A percentile compares a stretch with the other conserved stretches of the same genome.
phyloP scores from a whole-genome alignment of 208 protist species.

The Crithidia thermophila region DNA sequence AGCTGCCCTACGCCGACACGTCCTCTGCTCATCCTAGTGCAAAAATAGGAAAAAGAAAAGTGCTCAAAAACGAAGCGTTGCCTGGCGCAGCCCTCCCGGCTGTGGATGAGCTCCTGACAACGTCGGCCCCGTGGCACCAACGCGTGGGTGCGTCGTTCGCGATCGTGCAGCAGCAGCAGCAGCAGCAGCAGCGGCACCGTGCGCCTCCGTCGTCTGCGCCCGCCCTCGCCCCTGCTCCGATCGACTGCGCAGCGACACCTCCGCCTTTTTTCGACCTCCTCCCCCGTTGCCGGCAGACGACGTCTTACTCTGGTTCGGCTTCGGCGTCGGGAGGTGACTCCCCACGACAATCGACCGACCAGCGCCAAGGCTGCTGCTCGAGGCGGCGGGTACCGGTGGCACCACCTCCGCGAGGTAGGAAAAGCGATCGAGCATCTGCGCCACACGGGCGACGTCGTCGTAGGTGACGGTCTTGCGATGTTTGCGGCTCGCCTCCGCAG shows the following conservation, averaged over 20 bases:
- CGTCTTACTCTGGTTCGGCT: too few relatives aligned
- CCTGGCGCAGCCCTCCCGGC: constrained; percentile 31
- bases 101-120: background rate
- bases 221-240: background rate
- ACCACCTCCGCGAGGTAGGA: constrained; percentile 63
- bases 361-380: background rate
- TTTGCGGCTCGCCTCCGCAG: constrained; percentile 50
- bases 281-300: background rate
- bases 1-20: too few relatives aligned
- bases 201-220: background rate
- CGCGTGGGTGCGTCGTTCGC: constrained; percentile 8
- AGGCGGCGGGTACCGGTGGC: constrained; percentile 30
- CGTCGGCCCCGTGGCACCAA: background rate
- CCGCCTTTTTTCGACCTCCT: background rate
- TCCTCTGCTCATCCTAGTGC: background rate
- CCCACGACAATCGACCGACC: constrained; percentile 26
- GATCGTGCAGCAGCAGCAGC: background rate
- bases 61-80: constrained; percentile 42
- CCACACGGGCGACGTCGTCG: constrained; percentile 66
- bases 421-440: constrained; percentile 72
- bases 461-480: constrained; percentile 67
- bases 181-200: background rate
- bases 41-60: constrained; percentile 4
- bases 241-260: background rate
- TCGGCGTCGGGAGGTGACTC: background rate